Evolutionary conservation across 805 yeast genomes (phyloP).

Genomic region (Ogataea degrootiae): DNA sequence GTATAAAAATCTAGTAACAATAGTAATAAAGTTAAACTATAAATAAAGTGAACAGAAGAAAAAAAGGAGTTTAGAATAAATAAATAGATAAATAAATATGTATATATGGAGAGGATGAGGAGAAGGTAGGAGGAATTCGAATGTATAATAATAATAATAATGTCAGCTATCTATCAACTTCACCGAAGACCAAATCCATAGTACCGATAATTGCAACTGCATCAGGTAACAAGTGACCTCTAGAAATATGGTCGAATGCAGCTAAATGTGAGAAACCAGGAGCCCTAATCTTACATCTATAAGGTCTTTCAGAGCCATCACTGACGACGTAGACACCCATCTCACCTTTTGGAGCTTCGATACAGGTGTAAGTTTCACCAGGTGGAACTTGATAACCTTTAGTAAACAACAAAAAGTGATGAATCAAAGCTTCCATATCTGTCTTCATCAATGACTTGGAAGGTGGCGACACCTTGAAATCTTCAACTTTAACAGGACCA

Average conservation of each 20-base stretch:
- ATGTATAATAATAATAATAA: not conserved
- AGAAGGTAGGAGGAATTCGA: not conserved
- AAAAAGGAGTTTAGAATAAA: conserved; percentile 1
- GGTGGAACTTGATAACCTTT: conserved; percentile 87
- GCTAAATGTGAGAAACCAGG: conserved; percentile 90
- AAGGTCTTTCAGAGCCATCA: conserved; percentile 87
- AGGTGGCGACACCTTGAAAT: conserved; percentile 79
- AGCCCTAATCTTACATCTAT: conserved; percentile 90
- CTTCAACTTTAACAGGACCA: conserved; percentile 89
- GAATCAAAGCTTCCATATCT: conserved; percentile 89
- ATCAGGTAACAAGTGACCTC: conserved; percentile 85
- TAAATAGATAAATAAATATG: conserved; percentile 4
- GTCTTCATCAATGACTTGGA: conserved; percentile 79
- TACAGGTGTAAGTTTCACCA: conserved; percentile 87
- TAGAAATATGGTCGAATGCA: conserved; percentile 80
- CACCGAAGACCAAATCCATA: conserved; percentile 93
- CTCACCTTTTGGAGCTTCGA: conserved; percentile 94
- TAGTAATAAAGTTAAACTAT: not conserved
- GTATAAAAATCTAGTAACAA: not conserved
- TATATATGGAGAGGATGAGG: not conserved
- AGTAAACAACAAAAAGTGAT: conserved; percentile 81
- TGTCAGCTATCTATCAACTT: conserved; percentile 72
- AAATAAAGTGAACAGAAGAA: conserved; percentile 2
- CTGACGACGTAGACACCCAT: conserved; percentile 88
- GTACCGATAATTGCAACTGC: conserved; percentile 93